Conservation (phyloP, 1,284 basidiomycete species). For the Microbotryum violaceum region DNA sequence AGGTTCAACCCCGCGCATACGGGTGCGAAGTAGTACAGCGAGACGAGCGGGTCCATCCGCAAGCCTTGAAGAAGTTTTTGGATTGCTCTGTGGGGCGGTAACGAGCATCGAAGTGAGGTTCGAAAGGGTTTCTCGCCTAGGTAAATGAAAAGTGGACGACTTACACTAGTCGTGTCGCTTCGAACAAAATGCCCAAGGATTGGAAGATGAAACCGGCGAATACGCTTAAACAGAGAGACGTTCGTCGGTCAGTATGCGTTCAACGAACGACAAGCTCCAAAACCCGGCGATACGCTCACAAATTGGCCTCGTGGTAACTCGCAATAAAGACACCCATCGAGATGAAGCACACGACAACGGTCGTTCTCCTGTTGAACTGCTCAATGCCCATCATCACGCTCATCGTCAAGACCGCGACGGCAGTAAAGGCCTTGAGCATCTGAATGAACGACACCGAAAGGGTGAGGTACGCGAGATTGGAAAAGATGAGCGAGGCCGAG, state of each 20-base stretch:
- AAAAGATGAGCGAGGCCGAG: conserved; percentile 37
- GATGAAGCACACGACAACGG: conserved; percentile 41
- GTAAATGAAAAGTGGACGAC: too few species aligned
- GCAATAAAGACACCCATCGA: conserved; percentile 40
- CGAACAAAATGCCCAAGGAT: conserved; percentile 34
- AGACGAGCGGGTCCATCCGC: conserved; percentile 36
- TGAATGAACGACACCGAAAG: conserved; percentile 32
- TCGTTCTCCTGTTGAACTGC: conserved; percentile 31
- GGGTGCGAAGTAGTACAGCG: conserved; percentile 27
- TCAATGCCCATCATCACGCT: conserved; percentile 36
- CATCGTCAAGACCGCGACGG: conserved; percentile 35
- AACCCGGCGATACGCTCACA: neutral
- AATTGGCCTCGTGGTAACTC: conserved; percentile 27
- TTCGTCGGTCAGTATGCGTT: neutral
- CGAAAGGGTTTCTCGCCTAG: too few species aligned
- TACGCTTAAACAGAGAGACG: conserved; percentile 12
- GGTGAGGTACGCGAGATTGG: conserved; percentile 35
- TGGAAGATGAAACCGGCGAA: conserved; percentile 32
- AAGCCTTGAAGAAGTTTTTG: conserved; percentile 37
- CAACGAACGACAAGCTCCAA: conserved; percentile 11
- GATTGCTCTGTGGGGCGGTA: conserved; percentile 23
- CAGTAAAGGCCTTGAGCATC: conserved; percentile 40
- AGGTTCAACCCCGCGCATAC: conserved; percentile 44
- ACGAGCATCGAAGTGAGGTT: neutral
- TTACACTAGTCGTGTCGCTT: conserved; percentile 31